Percentiles rank a stretch among this genome's conserved stretches.
Evolutionary conservation across 1,284 basidiomycete species (phyloP).

Genomic region (Trichosporon sp.): DNA sequence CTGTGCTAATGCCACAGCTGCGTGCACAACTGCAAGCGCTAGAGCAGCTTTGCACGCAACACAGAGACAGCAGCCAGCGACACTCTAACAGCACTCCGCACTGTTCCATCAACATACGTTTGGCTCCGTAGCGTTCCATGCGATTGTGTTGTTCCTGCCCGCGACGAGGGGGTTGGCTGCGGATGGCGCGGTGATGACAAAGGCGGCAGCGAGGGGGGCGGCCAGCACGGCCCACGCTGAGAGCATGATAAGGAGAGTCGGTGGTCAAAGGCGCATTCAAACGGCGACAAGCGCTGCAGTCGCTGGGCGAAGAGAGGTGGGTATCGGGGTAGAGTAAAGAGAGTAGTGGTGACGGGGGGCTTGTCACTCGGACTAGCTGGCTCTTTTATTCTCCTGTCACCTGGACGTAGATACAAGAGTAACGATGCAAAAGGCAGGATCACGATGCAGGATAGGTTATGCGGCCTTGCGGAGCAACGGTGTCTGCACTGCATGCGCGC

Average conservation of each 20-base stretch:
- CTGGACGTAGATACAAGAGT: neutral
- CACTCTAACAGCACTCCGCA: neutral
- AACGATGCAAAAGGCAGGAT: no score
- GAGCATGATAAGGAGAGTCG: conserved; percentile 1
- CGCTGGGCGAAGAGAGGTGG: neutral
- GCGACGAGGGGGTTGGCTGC: neutral
- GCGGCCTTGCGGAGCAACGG: neutral
- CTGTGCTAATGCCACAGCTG: no score
- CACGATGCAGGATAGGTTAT: no score
- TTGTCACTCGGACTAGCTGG: neutral
- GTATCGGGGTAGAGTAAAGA: neutral
- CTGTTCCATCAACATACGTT: neutral
- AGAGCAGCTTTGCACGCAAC: no score
- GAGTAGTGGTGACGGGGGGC: neutral
- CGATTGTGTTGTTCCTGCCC: conserved; percentile 14
- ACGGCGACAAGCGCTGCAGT: neutral
- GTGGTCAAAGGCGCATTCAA: neutral
- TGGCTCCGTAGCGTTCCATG: neutral
- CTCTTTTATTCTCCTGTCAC: conserved; percentile 1
- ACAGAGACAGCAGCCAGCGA: no score
- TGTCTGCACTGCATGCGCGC: neutral
- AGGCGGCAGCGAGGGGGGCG: conserved; percentile 16
- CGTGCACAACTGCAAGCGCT: no score
- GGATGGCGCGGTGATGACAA: neutral
- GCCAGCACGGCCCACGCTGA: conserved; percentile 20